Evolutionary conservation across 305 asterid genomes (phyloP), one percentile per base, ranked within the genome.

Genomic region (Fraxinus dipetala): DNA sequence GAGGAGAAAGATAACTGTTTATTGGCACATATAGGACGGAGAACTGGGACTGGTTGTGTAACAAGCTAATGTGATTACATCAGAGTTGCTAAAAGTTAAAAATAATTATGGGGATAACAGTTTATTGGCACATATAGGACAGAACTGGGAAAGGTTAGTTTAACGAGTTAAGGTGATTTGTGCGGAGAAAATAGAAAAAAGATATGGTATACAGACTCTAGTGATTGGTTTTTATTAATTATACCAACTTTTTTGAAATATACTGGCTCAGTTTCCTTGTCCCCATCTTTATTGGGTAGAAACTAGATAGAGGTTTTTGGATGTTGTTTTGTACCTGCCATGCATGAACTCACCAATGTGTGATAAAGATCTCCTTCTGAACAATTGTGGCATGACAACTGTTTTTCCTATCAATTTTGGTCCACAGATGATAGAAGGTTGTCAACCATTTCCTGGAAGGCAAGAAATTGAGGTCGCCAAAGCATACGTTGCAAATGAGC

Each of bases 391-490:
- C 77, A 70, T 85, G 81, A 76, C 79, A 28, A 74, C 75, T 56
- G n/a, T 81, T 77, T 78, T 26, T 69, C 9, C 9, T 80, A 45
- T 74, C 54, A 16, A 59, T 81, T n/a, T 36, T 73, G 69, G 48
- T 83, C 72, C 28, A 38, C 89, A 94, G 97, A 94, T 94, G 97
- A 90, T 92, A 78, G 98, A 94, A 90, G 97, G 98, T 75, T 83
- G 87, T 81, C 93, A 91, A 43, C 96, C 98, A 77, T 90, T 90
- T 86, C 81, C 91, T 65, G 81, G 61, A 35, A 90, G 84, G 89
- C 86, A 88, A 81, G 95, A 94, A 80, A 76, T 67, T 16, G 97
- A 91, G 67, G 97, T 90, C 78, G 92, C 97, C 72, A 90, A 92
- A 90, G 89, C 92, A 26, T 92, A 91, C 82, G 90, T 89, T 80